Evolutionary conservation across 768 basidiomycete genomes (phyloP), one percentile per base, ranked within the genome.

Genomic region (Russula griseocarnosa): DNA sequence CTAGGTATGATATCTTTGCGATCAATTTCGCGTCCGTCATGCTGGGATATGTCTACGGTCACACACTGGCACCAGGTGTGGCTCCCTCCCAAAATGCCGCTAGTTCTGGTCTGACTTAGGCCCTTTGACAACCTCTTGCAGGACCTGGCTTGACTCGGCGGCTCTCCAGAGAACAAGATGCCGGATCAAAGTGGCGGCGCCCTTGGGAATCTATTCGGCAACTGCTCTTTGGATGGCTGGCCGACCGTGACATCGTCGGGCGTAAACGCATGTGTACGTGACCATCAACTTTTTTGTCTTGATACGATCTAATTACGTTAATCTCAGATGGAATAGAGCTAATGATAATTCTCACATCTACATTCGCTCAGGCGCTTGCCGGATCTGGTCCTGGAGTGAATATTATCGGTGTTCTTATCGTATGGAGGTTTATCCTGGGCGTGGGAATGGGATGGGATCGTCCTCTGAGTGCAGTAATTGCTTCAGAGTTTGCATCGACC

Each of bases 361-460:
- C 88, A 1, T 90, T 93, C 66, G 88, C 79, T 3, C 91, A 93
- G 70, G 88, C 92, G 11, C 74, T 95, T n/a, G 82, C 86, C n/a
- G 91, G 87, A 44, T 76, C 78, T 51, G 86, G 81, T 11, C 82
- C 82, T 46, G 88, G 85, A 9, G 83, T 92, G 54, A 78, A 77
- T 69, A 86, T 94, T 70, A 80, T 92, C 64, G 90, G 86, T 66
- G 86, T 82, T 40, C 77, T 95, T 60, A 78, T 92, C 63, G 82
- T 90, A 54, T 95, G 92, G 91, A 85, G 92, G 18, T 90, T 91
- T 77, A 85, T 86, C 0, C 86, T 85, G 83, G 90, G 90, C 0
- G 74, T 93, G 3, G 92, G 93, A 3, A 88, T 94, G 26, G 93
- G 92, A 5, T 92, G 93, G 14, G 93, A 94, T 69, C 93, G 94